Conservation (phyloP, 163 green algal genomes). For the Trebouxia gelatinosa region DNA sequence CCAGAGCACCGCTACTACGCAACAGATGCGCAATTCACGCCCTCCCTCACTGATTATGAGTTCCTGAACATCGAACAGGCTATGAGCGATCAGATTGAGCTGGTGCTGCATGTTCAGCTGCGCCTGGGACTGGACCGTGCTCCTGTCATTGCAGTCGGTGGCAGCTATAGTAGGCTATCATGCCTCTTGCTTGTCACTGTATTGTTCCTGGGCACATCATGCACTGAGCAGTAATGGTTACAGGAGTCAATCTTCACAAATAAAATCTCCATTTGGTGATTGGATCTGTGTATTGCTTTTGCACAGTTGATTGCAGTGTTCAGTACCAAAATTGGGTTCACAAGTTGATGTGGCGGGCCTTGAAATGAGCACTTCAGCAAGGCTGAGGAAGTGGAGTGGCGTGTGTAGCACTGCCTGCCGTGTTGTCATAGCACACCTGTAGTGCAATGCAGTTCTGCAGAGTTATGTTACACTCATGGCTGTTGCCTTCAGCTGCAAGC, state of each 20-base stretch:
- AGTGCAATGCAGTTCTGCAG: too few species aligned
- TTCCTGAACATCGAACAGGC: conserved; percentile 13
- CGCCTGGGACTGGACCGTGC: not conserved
- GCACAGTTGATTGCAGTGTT: not conserved
- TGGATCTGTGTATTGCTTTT: not conserved
- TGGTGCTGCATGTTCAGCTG: conserved; percentile 9
- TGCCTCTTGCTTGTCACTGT: not conserved
- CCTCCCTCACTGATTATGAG: not conserved
- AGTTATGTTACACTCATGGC: too few species aligned
- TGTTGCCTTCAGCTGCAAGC: too few species aligned
- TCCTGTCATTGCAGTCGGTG: conserved; percentile 11
- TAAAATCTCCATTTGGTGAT: too few species aligned
- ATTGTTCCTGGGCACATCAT: not conserved
- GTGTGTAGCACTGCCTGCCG: too few species aligned
- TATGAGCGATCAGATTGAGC: conserved; percentile 17
- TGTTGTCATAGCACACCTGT: too few species aligned
- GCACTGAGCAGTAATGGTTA: not conserved
- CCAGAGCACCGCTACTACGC: conserved; percentile 28
- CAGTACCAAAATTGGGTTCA: not conserved
- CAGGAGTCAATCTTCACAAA: too few species aligned
- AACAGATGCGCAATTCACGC: not conserved
- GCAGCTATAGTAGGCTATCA: conserved; percentile 7
- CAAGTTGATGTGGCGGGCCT: not conserved
- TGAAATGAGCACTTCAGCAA: too few species aligned
- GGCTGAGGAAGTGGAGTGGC: too few species aligned